These are phyloP conservation scores for Stereum hirsutum DNA, from an alignment of 1,284 basidiomycete genomes.

Conservation along the genomic window DNA sequence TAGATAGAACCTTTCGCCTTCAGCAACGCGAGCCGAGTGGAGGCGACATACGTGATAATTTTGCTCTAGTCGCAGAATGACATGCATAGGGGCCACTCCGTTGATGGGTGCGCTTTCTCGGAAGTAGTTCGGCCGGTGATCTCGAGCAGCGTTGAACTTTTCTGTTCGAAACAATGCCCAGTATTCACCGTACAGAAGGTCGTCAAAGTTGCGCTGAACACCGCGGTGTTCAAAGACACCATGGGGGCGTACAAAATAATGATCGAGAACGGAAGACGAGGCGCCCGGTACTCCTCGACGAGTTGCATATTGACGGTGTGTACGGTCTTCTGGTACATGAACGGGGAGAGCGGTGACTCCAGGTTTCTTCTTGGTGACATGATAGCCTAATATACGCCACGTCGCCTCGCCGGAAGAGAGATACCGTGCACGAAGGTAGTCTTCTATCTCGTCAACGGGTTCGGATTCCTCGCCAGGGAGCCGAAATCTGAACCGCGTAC, in stretches of 20 bases:
- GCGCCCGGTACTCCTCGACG: slow-evolving; percentile 3
- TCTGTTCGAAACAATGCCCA: slow-evolving; percentile 14
- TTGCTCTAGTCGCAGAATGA: slow-evolving; percentile 10
- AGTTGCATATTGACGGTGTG: slow-evolving; percentile 14
- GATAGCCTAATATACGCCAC: slow-evolving; percentile 26
- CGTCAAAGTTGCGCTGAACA: slow-evolving; percentile 8
- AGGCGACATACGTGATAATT: slow-evolving; percentile 17
- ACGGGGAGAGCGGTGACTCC: slow-evolving; percentile 22
- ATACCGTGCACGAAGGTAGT: slow-evolving; percentile 23
- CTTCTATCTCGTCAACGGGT: slow-evolving; percentile 23
- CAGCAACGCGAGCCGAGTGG: slow-evolving; percentile 16
- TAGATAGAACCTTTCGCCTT: slow-evolving; percentile 26
- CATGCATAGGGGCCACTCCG: slow-evolving; percentile 13
- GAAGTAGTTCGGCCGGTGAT: slow-evolving; percentile 6
- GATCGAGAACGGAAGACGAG: slow-evolving; percentile 17
- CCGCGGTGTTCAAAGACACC: slow-evolving; percentile 9
- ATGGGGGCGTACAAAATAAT: slow-evolving; percentile 19
- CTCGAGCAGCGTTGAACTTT: slow-evolving; percentile 5
- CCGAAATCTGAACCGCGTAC: not conserved
- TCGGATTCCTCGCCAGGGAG: not conserved
- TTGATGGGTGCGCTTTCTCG: not conserved
- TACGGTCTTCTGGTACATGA: slow-evolving; percentile 14
- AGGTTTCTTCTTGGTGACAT: slow-evolving; percentile 22
- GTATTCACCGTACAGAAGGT: slow-evolving; percentile 17
- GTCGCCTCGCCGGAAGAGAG: slow-evolving; percentile 23